Evolutionary conservation across 106 monocot species (phyloP).

Genomic region (Chionographis japonica): DNA sequence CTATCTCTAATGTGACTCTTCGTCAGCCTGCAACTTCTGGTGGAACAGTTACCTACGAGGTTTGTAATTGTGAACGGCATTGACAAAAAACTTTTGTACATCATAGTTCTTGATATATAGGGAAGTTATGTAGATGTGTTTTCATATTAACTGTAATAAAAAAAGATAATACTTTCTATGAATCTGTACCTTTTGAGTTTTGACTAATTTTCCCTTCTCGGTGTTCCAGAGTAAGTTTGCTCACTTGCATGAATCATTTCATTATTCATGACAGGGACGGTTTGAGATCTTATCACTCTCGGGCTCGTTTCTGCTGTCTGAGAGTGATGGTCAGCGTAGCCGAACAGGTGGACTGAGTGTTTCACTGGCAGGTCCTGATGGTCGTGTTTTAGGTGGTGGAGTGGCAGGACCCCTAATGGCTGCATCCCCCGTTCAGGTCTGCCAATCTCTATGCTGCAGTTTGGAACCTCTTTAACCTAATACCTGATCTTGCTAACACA

Average conservation of each 20-base stretch:
- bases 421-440: conserved; percentile 73
- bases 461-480: no score
- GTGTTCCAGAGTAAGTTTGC: no score
- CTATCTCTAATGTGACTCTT: conserved; percentile 76
- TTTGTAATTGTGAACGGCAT: conserved; percentile 5
- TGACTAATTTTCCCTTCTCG: no score
- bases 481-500: no score
- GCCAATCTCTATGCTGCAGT: neutral
- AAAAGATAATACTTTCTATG: no score
- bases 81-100: no score
- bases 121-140: no score
- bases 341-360: conserved; percentile 73
- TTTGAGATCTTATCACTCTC: conserved; percentile 78
- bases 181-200: no score
- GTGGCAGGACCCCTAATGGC: conserved; percentile 70
- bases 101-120: no score
- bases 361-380: conserved; percentile 63
- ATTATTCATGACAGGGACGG: conserved; percentile 36
- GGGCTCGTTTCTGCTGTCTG: conserved; percentile 68
- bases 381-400: conserved; percentile 75
- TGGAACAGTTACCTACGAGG: conserved; percentile 82
- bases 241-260: neutral
- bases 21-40: conserved; percentile 66
- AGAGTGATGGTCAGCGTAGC: conserved; percentile 67
- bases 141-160: no score